Base-by-base conservation (phyloP, 331 rosid species). In the Acacia concinna region DNA sequence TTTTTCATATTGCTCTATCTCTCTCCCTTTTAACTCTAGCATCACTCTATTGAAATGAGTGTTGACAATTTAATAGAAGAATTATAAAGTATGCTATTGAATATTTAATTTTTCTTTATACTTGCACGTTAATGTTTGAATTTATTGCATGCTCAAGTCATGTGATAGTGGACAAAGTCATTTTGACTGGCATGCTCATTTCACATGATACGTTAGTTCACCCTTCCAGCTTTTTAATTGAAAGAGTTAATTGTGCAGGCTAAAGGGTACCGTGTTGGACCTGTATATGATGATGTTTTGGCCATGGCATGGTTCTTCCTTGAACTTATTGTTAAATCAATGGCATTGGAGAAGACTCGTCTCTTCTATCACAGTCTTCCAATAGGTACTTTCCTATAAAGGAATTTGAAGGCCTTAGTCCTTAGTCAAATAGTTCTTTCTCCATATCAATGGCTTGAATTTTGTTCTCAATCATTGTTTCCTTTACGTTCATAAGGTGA, bases 291-390 rank as follows among this genome's bases (percentile, higher is more conserved):
- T 87, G 99, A 96, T 84, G 98, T 96, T 84, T 84, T 96, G 85
- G 98, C 99, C 71, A 96, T 96, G 99, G 96, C 97, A 44, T 96
- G 99, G 99, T 93, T 96, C 86, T 96, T 96, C 84, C 93, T 96
- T 79, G 99, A 96, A 88, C 89, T 96, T 59, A 87, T 93, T 96
- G 99, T 91, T 82, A 96, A 96, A 84, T 96, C 99, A 68, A 91
- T 96, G 98, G 99, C 93, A 63, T 83, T 96, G 85, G 99, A 96
- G 86, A 96, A 93, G 85, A 89, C 91, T 78, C 97, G 98, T 62
- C 94, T 96, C 71, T 96, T 90, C 83, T 93, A 90, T 88, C 98
- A 96, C 51, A 89, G 91, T 81, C 93, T 96, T 87, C 97, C 99
- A 65, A 81, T 84, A 82, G 99, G 99, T 93, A 88, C 52, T 31